Evolutionary conservation across 1,139 yeast genomes (phyloP).

Genomic region (Barnettozyma hawaiiensis): DNA sequence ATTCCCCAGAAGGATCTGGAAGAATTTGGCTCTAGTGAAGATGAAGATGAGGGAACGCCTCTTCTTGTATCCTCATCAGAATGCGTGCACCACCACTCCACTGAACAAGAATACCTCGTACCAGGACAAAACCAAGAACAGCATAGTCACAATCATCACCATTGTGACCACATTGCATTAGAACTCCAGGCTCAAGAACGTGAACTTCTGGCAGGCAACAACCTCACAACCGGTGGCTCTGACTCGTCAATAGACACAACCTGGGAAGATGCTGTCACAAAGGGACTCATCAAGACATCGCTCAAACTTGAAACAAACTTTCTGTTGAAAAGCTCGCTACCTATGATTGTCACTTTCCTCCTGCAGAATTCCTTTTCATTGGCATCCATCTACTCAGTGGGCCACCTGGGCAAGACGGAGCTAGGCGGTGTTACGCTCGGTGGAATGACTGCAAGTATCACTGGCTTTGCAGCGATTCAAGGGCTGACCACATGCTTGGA

Average conservation of each 20-base stretch:
- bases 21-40: background rate
- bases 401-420: constrained; percentile 42
- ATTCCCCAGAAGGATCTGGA: constrained; percentile 11
- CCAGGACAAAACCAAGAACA: background rate
- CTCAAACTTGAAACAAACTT: constrained; percentile 17
- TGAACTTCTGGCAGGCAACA: constrained; percentile 19
- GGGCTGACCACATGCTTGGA: constrained; percentile 51
- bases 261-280: constrained; percentile 23
- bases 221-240: constrained; percentile 12
- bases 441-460: constrained; percentile 37
- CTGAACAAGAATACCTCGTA: background rate
- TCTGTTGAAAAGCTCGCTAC: constrained; percentile 33
- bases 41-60: constrained; percentile 8
- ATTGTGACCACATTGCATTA: constrained; percentile 2
- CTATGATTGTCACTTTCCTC: constrained; percentile 43
- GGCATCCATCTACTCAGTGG: constrained; percentile 45
- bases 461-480: constrained; percentile 45
- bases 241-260: constrained; percentile 16
- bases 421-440: constrained; percentile 44
- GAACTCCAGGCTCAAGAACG: constrained; percentile 21
- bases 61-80: constrained; percentile 2
- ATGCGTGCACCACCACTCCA: too few relatives aligned
- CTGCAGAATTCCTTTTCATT: constrained; percentile 45
- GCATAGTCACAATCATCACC: too few relatives aligned
- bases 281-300: constrained; percentile 21